Percentiles rank a stretch among this genome's conserved stretches.
These are phyloP conservation scores for Cladosporium sp. DNA, from an alignment of 2,329 filamentous ascomycete species.

Conservation along the genomic window DNA sequence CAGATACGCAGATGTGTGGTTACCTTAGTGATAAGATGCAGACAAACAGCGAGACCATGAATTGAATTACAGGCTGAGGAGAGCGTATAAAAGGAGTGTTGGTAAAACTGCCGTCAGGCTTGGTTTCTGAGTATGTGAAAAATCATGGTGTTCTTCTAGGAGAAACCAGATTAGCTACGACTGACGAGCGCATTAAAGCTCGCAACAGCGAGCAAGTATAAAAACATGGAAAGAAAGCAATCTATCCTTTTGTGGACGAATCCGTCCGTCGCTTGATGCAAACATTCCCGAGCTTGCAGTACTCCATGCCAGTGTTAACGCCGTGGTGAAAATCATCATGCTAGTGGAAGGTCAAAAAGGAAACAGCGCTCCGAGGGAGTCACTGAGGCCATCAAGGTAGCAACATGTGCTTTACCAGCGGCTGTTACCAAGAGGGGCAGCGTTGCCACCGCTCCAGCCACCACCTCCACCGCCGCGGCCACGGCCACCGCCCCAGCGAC, in stretches of 20 bases:
- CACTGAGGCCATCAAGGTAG: slow-evolving; percentile 1
- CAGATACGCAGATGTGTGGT: not conserved
- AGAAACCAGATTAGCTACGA: slow-evolving; percentile 8
- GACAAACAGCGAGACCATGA: not conserved
- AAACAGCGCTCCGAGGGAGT: not conserved
- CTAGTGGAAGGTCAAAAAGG: not conserved
- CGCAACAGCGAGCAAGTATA: not conserved
- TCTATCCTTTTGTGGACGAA: slow-evolving; percentile 19
- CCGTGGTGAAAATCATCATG: slow-evolving; percentile 15
- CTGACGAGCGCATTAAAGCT: slow-evolving; percentile 2
- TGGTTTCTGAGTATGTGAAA: not conserved
- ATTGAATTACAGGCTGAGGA: not conserved
- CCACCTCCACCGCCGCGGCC: slow-evolving; percentile 35
- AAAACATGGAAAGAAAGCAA: slow-evolving; percentile 14
- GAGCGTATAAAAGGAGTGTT: not conserved
- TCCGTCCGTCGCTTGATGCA: slow-evolving; percentile 13
- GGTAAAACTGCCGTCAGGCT: not conserved
- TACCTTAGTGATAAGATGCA: not conserved
- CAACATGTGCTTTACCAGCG: slow-evolving; percentile 52
- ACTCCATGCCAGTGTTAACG: slow-evolving; percentile 17
- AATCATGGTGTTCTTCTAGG: not conserved
- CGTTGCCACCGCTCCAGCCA: slow-evolving; percentile 60
- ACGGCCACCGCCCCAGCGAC: slow-evolving; percentile 59
- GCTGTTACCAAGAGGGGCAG: slow-evolving; percentile 58
- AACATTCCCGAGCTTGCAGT: slow-evolving; percentile 8